Evolutionary conservation across 2,329 filamentous ascomycete genomes (phyloP), one percentile per base, ranked within the genome.

Genomic region (Metarhizium rileyi): DNA sequence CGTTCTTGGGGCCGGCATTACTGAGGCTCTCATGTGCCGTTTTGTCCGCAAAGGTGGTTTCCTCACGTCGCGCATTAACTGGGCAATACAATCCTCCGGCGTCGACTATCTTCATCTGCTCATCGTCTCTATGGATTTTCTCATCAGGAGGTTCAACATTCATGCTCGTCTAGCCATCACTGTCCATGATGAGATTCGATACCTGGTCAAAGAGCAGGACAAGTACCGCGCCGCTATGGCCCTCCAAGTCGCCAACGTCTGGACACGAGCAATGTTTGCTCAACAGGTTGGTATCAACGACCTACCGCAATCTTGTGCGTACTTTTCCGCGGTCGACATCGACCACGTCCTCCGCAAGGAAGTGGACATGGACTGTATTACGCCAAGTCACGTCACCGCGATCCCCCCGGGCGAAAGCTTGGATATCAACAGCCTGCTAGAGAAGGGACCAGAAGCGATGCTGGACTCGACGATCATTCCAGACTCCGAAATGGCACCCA

Each of bases 201-300:
- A 98, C 61, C 76, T 98, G 0, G 90, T 95, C 40, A 84, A 84
- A 60, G 78, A 90, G 3, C 74, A 86, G 52, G 90, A 98, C 68
- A 87, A 85, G 60, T 98, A 97, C 61, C 81, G 86, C 38, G 83
- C 87, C 2, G 91, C 91, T 10, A 86, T 98, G 82, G 93, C 94
- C 1, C 73, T 98, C 12, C 93, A 98, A 66, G 78, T 98, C 7
- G 83, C 90, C 51, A 98, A 98, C 62, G 67, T 98, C 20, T 98
- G 93, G 93, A 98, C 94, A 0, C 79, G 93, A 46, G 90, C 90
- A 55, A 96, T 98, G 87, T 98, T 98, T 65, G 81, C 87, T 0
- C 90, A 98, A 67, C 93, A 98, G 68, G 87, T 96, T 61, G 93
- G 93, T 52, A 98, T 98, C 59, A 76, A 95, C 55, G 93, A 98